These are phyloP conservation scores for Eucalyptus curtisii DNA, from an alignment of 345 rosid species.

Conservation along the genomic window DNA sequence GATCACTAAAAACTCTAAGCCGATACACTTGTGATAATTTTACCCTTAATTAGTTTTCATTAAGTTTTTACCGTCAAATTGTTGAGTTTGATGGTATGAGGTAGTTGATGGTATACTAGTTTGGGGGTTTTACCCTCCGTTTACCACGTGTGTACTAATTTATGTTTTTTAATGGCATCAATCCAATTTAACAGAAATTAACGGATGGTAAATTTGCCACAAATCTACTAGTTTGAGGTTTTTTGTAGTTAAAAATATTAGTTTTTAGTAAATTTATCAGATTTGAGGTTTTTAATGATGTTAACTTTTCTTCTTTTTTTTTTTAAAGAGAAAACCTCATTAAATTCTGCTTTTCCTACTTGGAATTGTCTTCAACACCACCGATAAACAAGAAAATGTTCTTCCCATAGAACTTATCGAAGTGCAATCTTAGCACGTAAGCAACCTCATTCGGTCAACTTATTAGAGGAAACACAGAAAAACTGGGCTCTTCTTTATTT, in stretches of 20 bases:
- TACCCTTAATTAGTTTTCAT: accelerated
- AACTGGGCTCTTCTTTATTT: neutral
- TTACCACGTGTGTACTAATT: accelerated
- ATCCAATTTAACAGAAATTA: accelerated
- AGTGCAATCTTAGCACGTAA: neutral
- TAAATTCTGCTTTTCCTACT: neutral
- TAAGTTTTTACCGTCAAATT: accelerated
- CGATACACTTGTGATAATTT: accelerated
- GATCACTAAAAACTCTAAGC: accelerated
- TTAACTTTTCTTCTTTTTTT: too few species aligned
- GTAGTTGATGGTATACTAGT: too few species aligned
- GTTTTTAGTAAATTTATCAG: accelerated
- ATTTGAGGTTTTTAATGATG: too few species aligned
- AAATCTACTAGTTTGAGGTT: too few species aligned
- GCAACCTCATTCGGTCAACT: neutral
- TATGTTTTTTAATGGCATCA: too few species aligned
- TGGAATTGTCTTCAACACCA: neutral
- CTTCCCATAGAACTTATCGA: neutral
- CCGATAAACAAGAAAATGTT: neutral
- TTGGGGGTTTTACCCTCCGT: accelerated
- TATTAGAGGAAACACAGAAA: neutral
- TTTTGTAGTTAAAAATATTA: too few species aligned
- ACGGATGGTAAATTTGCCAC: accelerated
- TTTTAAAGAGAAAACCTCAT: neutral
- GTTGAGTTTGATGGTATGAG: accelerated